Evolutionary conservation across 2,329 filamentous ascomycete species (phyloP).

Genomic region (Rhynchosporium agropyri): DNA sequence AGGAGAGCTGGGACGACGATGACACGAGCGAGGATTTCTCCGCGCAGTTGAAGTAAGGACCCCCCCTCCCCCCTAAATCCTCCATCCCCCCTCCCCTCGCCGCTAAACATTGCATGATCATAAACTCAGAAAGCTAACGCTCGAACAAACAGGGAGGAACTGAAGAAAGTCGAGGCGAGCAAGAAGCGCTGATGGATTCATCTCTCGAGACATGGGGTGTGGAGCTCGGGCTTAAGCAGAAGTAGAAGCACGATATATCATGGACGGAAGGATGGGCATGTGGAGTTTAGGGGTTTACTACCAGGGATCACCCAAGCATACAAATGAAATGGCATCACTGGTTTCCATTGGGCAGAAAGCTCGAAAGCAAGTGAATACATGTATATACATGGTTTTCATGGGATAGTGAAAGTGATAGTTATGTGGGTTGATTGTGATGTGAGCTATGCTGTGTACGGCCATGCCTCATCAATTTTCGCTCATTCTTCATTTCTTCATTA

Average conservation of each 20-base stretch:
- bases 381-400: constrained; percentile 2
- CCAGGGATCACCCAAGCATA: constrained; percentile 35
- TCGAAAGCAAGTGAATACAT: constrained; percentile 1
- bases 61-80: neutral
- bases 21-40: constrained; percentile 97
- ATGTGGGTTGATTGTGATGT: constrained; percentile 24
- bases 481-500: constrained; percentile 29
- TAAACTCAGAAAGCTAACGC: too few species aligned
- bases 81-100: neutral
- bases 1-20: constrained; percentile 99
- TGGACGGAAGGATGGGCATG: constrained; percentile 26
- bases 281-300: constrained; percentile 35
- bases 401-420: constrained; percentile 7
- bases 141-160: constrained; percentile 67
- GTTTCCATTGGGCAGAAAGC: constrained; percentile 24
- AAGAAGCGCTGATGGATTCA: constrained; percentile 59
- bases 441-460: constrained; percentile 32
- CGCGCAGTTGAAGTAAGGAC: constrained; percentile 80
- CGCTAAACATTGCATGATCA: neutral
- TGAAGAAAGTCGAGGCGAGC: constrained; percentile 87
- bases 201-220: too few species aligned
- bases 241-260: constrained; percentile 11
- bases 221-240: too few species aligned
- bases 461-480: constrained; percentile 27
- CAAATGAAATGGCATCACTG: constrained; percentile 32